phyloP scores from a whole-genome alignment of 2,329 filamentous ascomycete species.

The Exophiala bonariae region DNA sequence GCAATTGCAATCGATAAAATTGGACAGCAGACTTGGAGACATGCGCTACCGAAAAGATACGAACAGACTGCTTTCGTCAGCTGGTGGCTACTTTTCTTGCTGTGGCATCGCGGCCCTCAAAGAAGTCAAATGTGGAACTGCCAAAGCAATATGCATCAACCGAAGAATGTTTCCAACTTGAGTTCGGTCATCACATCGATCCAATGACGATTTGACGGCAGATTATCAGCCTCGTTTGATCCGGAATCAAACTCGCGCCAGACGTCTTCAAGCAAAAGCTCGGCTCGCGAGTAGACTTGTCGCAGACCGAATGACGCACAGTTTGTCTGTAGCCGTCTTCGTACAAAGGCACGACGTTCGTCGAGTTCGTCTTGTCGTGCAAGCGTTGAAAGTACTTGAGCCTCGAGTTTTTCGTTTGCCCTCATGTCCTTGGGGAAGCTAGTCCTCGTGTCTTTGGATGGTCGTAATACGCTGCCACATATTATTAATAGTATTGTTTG shows the following conservation, averaged over 20 bases:
- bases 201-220: conserved; percentile 13
- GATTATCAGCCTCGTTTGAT: conserved; percentile 9
- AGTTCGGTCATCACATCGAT: conserved; percentile 17
- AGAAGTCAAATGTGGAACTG: too few relatives aligned
- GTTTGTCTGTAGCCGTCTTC: conserved; percentile 14
- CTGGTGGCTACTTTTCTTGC: too few relatives aligned
- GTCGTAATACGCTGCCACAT: conserved; percentile 14
- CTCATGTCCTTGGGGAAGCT: neutral
- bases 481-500: conserved; percentile 16
- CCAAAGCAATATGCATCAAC: conserved; percentile 9
- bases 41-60: too few relatives aligned
- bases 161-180: conserved; percentile 17
- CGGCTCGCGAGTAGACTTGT: conserved; percentile 14
- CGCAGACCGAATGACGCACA: conserved; percentile 12
- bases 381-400: conserved; percentile 11
- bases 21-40: too few relatives aligned
- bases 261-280: conserved; percentile 11
- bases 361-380: conserved; percentile 13
- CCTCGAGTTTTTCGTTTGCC: conserved; percentile 10
- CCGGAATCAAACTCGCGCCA: conserved; percentile 13
- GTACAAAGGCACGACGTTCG: conserved; percentile 13
- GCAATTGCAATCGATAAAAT: too few relatives aligned
- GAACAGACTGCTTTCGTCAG: too few relatives aligned
- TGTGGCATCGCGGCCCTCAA: too few relatives aligned
- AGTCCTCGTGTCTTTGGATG: conserved; percentile 4